These are phyloP conservation scores for Puccinellia tenuiflora DNA, from an alignment of 176 grass and related monocot genomes.

Conservation along the genomic window DNA sequence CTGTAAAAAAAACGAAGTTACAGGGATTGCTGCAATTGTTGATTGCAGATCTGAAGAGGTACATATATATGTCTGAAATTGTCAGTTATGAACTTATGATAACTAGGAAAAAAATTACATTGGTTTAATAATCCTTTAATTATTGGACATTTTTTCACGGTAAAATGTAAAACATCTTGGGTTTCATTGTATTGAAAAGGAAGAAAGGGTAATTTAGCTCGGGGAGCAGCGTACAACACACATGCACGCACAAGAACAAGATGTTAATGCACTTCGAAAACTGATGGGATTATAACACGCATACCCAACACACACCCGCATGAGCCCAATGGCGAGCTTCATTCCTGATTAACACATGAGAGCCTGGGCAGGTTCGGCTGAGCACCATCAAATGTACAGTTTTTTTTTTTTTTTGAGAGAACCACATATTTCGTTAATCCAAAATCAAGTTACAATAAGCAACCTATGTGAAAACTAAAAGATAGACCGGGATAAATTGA, in stretches of 20 bases:
- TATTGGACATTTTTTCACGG: background rate
- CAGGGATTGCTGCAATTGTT: background rate
- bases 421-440: no score
- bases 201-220: background rate
- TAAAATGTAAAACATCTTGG: background rate
- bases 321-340: background rate
- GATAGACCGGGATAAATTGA: no score
- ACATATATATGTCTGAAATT: background rate
- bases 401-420: no score
- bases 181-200: background rate
- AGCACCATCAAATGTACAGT: background rate
- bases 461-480: no score
- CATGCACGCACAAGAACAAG: background rate
- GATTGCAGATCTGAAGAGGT: background rate
- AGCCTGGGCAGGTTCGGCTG: background rate
- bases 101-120: background rate
- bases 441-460: no score
- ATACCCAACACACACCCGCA: background rate
- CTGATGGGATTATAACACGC: background rate
- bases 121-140: background rate
- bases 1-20: background rate
- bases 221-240: background rate
- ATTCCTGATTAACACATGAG: background rate
- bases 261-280: background rate
- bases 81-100: background rate